phyloP scores from a whole-genome alignment of 768 basidiomycete genomes.

The Mycena rosella region DNA sequence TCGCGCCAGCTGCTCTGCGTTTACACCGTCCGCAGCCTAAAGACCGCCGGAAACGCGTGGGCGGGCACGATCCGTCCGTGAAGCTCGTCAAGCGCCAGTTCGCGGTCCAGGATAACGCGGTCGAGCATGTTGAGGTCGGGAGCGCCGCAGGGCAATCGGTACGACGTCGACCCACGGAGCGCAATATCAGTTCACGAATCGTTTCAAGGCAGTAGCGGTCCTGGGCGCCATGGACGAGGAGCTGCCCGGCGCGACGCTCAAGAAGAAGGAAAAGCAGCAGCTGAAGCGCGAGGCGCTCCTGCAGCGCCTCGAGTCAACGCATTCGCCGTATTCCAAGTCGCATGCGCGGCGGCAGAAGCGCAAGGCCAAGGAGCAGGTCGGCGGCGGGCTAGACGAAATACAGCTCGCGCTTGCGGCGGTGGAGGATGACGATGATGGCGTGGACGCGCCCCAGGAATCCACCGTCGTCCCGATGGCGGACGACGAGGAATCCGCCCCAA shows the following conservation, averaged over 20 bases:
- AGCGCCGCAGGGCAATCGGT: slow-evolving; percentile 57
- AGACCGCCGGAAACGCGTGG: slow-evolving; percentile 57
- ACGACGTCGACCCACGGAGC: slow-evolving; percentile 32
- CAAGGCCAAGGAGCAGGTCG: slow-evolving; percentile 72
- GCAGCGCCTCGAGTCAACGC: slow-evolving; percentile 67
- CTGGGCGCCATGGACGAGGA: slow-evolving; percentile 52
- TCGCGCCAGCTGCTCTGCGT: slow-evolving; percentile 9
- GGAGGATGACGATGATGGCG: slow-evolving; percentile 52
- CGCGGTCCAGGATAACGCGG: slow-evolving; percentile 62
- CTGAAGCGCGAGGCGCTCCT: slow-evolving; percentile 78
- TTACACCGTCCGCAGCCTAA: slow-evolving; percentile 46
- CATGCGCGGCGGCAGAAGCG: slow-evolving; percentile 79
- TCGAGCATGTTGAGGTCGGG: slow-evolving; percentile 63
- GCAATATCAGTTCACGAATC: slow-evolving; percentile 25
- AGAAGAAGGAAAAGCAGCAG: slow-evolving; percentile 78
- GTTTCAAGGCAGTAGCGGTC: slow-evolving; percentile 58
- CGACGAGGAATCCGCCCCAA: slow-evolving; percentile 37
- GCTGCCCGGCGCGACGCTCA: slow-evolving; percentile 42
- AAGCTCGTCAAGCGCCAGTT: slow-evolving; percentile 62
- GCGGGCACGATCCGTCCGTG: slow-evolving; percentile 65
- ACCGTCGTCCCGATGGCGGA: slow-evolving; percentile 36
- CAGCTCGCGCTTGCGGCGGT: slow-evolving; percentile 68
- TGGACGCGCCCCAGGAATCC: slow-evolving; percentile 32
- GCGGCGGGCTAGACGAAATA: slow-evolving; percentile 61
- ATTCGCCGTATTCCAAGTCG: slow-evolving; percentile 76